These are phyloP conservation scores for Colletotrichum costaricense DNA, from an alignment of 2,329 filamentous ascomycete species.

Conservation along the genomic window DNA sequence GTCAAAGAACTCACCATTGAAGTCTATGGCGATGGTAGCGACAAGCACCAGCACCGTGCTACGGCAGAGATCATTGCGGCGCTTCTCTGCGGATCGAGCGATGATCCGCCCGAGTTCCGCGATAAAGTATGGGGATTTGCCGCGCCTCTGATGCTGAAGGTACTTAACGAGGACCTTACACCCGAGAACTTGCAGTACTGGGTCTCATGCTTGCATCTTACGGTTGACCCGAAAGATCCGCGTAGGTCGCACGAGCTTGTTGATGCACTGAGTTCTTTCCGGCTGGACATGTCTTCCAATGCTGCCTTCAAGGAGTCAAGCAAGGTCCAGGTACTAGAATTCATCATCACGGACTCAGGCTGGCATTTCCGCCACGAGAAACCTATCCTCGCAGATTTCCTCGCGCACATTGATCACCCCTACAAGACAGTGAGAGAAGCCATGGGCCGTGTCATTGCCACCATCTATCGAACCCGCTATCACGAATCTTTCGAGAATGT, in stretches of 20 bases:
- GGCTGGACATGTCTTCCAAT: conserved; percentile 93
- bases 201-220: conserved; percentile 91
- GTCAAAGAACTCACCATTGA: conserved; percentile 82
- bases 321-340: conserved; percentile 91
- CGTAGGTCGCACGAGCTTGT: conserved; percentile 88
- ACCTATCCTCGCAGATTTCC: conserved; percentile 89
- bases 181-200: conserved; percentile 96
- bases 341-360: conserved; percentile 86
- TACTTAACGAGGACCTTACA: conserved; percentile 92
- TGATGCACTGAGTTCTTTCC: conserved; percentile 84
- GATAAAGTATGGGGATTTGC: conserved; percentile 88
- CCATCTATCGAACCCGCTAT: conserved; percentile 90
- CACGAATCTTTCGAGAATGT: conserved; percentile 94
- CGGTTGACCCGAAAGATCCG: conserved; percentile 90
- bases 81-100: conserved; percentile 82
- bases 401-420: conserved; percentile 92
- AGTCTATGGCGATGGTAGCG: conserved; percentile 91
- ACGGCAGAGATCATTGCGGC: conserved; percentile 94
- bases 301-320: conserved; percentile 99
- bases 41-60: conserved; percentile 97
- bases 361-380: conserved; percentile 96
- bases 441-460: conserved; percentile 89
- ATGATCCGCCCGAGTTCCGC: conserved; percentile 79
- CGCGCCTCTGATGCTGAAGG: conserved; percentile 85
- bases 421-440: conserved; percentile 98